Evolutionary conservation across 305 asterid genomes (phyloP).

Genomic region (Fraxinus ornus): DNA sequence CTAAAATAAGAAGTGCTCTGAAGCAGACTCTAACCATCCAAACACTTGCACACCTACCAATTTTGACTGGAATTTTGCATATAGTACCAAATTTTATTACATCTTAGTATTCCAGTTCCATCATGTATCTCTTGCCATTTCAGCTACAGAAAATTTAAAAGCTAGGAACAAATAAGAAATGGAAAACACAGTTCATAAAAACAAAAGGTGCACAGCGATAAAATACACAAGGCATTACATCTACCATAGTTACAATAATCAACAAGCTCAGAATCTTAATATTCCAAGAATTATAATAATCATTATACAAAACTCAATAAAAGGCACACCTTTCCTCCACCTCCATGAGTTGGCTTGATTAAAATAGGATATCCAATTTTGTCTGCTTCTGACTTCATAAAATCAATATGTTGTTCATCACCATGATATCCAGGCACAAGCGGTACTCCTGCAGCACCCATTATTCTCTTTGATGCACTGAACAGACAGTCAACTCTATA

Average conservation of each 20-base stretch:
- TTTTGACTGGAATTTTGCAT: constrained; percentile 2
- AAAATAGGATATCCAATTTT: constrained; percentile 91
- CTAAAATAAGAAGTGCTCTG: not conserved
- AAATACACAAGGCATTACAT: not conserved
- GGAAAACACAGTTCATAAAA: not conserved
- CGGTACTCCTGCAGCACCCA: constrained; percentile 99
- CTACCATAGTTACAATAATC: constrained; percentile 14
- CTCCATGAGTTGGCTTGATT: constrained; percentile 98
- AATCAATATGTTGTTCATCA: constrained; percentile 74
- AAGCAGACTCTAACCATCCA: constrained; percentile 20
- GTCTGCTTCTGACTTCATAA: constrained; percentile 92
- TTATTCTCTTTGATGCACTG: constrained; percentile 97
- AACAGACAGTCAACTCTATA: not conserved
- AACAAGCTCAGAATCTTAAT: constrained; percentile 11
- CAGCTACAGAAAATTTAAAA: not conserved
- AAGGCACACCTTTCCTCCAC: constrained; percentile 86
- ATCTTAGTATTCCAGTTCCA: constrained; percentile 14
- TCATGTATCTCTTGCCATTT: not conserved
- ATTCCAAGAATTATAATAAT: not conserved
- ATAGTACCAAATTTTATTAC: constrained; percentile 10
- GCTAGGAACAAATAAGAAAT: not conserved
- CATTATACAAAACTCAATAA: constrained; percentile 17
- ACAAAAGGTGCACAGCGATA: not conserved
- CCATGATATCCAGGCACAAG: constrained; percentile 99
- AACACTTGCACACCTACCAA: constrained; percentile 13